Evolutionary conservation across 2,329 filamentous ascomycete species (phyloP).

Genomic region (Plenodomus tracheiphilus): DNA sequence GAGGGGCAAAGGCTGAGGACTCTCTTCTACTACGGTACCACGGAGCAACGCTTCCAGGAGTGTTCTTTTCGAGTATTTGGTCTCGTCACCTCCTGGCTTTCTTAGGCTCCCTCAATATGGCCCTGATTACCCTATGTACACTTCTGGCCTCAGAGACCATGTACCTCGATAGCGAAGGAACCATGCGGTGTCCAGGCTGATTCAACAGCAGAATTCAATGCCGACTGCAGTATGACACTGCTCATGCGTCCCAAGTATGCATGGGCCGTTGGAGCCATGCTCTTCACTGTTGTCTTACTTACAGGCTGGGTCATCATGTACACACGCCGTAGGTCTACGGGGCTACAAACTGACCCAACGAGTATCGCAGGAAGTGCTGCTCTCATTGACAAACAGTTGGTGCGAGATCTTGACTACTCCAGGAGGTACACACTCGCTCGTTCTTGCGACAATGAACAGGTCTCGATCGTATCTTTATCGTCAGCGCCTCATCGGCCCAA

Average conservation of each 20-base stretch:
- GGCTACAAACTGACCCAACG: conserved; percentile 1
- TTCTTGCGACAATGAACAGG: neutral
- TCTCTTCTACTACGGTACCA: neutral
- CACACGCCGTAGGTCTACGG: neutral
- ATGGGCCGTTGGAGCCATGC: conserved; percentile 1
- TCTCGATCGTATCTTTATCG: neutral
- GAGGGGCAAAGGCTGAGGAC: neutral
- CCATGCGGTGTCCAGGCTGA: neutral
- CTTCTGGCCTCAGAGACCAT: conserved; percentile 7
- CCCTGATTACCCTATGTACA: conserved; percentile 3
- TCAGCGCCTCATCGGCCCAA: neutral
- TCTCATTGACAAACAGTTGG: neutral
- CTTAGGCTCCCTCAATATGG: conserved; percentile 3
- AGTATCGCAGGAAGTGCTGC: conserved; percentile 2
- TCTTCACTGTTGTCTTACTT: neutral
- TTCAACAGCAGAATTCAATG: neutral
- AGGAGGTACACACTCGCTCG: neutral
- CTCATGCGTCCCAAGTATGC: conserved; percentile 1
- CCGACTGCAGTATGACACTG: conserved; percentile 1
- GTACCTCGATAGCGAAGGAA: conserved; percentile 3
- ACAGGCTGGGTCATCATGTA: neutral
- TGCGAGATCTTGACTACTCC: neutral
- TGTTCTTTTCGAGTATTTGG: neutral
- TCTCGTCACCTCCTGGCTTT: conserved; percentile 1
- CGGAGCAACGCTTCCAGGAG: neutral